Base-by-base conservation (phyloP, 2,329 filamentous ascomycete genomes). In the Colletotrichum sp. region DNA sequence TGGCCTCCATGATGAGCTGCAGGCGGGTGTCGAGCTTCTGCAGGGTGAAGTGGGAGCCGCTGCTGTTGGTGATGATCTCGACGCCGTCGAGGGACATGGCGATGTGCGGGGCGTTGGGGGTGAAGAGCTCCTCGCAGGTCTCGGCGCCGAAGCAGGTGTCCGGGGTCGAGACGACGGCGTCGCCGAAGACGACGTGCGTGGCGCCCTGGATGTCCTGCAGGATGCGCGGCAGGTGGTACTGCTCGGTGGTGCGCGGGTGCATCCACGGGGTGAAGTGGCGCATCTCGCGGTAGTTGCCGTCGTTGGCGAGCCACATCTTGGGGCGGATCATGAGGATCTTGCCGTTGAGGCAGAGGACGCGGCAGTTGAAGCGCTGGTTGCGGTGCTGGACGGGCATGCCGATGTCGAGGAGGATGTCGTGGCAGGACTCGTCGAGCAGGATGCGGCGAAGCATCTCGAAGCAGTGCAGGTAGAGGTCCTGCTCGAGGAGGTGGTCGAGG, bases 311-410 rank as follows among this genome's bases (percentile, higher is more conserved):
- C 79, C 88, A 76, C 77, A 94, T 87, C 83, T 95, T 96, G 0
- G 94, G 94, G 13, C 94, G 87, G 73, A 97, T 93, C 74, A 93
- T 86, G 21, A 96, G 84, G 24, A 96, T 92, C 83, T 92, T 91
- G 66, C 91, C 89, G 78, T 96, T 90, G 66, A 92, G 87, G 75
- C 82, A 81, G 3, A 86, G 77, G 16, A 82, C 81, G 16, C 85
- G 79, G 66, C 81, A 82, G 76, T 87, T 87, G 78, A 85, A 87
- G 30, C 80, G 80, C 21, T 81, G 79, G 71, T 84, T 84, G 14
- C 84, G 79, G 71, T 86, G 84, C 87, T 86, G 76, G 94, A 95
- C 87, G 0, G 92, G 92, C 85, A 92, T 87, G 48, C 90, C 91
- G 43, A 93, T 85, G 80, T 93, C 91, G 26, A 94, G 84, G 24